Percentiles rank a stretch among this genome's conserved stretches.
Conservation (phyloP, 192 early-diverging fungal species). For the Fimicolochytrium jonesii region DNA sequence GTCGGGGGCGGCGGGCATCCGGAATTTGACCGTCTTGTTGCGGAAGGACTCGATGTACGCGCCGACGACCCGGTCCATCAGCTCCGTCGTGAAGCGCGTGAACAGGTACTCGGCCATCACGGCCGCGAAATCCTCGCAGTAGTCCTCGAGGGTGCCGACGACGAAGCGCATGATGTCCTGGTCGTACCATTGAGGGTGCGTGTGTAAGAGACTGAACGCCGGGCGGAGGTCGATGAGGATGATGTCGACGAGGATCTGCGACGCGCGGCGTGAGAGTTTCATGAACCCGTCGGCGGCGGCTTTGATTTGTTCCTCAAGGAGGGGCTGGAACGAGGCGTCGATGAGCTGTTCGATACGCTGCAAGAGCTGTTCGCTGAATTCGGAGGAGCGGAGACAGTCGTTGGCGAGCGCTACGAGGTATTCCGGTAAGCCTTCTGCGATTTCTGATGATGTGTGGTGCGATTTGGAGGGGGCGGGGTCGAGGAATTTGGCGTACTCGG, state of each 20-base stretch:
- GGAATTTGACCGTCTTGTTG: slow-evolving; percentile 73
- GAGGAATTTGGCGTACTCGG: slow-evolving; percentile 75
- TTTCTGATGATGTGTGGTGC: slow-evolving; percentile 48
- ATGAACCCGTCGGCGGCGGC: slow-evolving; percentile 85
- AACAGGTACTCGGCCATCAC: slow-evolving; percentile 89
- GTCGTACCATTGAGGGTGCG: slow-evolving; percentile 81
- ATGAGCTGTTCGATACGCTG: slow-evolving; percentile 44
- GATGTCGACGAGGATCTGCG: slow-evolving; percentile 76
- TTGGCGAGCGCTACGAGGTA: slow-evolving; percentile 96
- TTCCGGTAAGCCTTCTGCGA: slow-evolving; percentile 84
- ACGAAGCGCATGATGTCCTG: slow-evolving; percentile 80
- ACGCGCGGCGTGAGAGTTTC: slow-evolving; percentile 72
- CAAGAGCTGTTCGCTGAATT: slow-evolving; percentile 81
- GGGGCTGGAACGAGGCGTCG: slow-evolving; percentile 29
- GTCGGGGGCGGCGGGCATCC: slow-evolving; percentile 60
- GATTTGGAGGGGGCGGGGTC: slow-evolving; percentile 59
- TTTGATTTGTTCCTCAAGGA: slow-evolving; percentile 50
- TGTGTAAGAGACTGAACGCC: slow-evolving; percentile 71
- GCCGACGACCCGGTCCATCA: slow-evolving; percentile 80
- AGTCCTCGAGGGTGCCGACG: slow-evolving; percentile 93
- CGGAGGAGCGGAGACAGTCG: slow-evolving; percentile 86
- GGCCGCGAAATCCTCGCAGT: slow-evolving; percentile 79
- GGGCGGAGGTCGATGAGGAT: slow-evolving; percentile 77
- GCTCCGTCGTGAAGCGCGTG: slow-evolving; percentile 78
- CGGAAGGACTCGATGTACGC: slow-evolving; percentile 81